Evolutionary conservation across 169 alveolate species (phyloP).

Genomic region (Theileria sp.): DNA sequence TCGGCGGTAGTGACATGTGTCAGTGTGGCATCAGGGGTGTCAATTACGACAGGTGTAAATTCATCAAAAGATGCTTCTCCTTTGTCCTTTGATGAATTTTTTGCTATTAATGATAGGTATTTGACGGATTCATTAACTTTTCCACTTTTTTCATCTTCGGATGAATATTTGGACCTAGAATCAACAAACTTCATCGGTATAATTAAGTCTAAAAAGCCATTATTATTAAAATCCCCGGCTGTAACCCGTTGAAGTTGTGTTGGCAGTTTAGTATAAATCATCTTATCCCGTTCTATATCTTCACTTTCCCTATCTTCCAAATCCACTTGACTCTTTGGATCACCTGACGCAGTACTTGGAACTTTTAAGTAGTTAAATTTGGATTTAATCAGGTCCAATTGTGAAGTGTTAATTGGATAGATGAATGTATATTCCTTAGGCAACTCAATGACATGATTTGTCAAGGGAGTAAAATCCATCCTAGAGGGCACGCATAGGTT

Average conservation of each 20-base stretch:
- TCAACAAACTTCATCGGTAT: slow-evolving; percentile 3
- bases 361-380: not conserved
- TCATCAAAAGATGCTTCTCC: not conserved
- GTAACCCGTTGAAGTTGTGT: slow-evolving; percentile 21
- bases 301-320: not conserved
- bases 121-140: not conserved
- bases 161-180: not conserved
- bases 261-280: not conserved
- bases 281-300: not conserved
- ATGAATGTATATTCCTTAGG: not conserved
- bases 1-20: slow-evolving; percentile 14
- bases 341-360: not conserved
- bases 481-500: slow-evolving; percentile 71
- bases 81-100: not conserved
- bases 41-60: not conserved
- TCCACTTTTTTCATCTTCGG: not conserved
- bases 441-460: not conserved
- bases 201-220: slow-evolving; percentile 72
- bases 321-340: not conserved
- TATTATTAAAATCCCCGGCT: slow-evolving; percentile 70
- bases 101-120: not conserved
- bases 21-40: not conserved
- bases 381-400: not conserved
- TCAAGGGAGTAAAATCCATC: slow-evolving; percentile 53
- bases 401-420: slow-evolving; percentile 13